These are phyloP conservation scores for Phanerochaete sordida DNA, from an alignment of 768 basidiomycete species.

Conservation along the genomic window DNA sequence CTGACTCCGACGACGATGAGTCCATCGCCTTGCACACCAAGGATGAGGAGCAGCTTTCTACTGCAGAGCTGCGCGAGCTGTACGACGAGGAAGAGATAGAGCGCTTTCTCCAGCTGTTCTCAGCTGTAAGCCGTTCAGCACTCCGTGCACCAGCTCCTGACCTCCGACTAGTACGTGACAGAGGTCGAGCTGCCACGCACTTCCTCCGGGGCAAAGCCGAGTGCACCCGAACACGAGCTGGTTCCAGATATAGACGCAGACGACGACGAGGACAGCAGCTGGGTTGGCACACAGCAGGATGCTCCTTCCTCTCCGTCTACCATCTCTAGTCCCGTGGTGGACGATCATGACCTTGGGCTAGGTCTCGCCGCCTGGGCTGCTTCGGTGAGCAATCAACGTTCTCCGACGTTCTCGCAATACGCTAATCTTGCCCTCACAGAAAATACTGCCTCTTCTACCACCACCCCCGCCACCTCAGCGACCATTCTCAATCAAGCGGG, in stretches of 20 bases:
- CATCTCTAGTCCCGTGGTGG: not conserved
- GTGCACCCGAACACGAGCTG: not conserved
- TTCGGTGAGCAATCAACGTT: constrained; percentile 12
- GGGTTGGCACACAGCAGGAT: not conserved
- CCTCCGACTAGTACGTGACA: constrained; percentile 46
- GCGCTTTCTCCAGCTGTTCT: constrained; percentile 58
- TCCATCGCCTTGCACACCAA: not conserved
- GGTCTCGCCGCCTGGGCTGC: constrained; percentile 11
- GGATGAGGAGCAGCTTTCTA: constrained; percentile 36
- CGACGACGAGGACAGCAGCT: not conserved
- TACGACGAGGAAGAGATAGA: constrained; percentile 66
- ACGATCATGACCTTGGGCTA: not conserved
- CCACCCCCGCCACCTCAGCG: constrained; percentile 34
- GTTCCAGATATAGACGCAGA: not conserved
- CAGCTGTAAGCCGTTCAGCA: constrained; percentile 39
- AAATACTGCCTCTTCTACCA: constrained; percentile 46
- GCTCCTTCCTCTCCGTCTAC: not conserved
- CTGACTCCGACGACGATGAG: not conserved
- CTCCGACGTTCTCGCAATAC: not conserved
- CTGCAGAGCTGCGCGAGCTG: constrained; percentile 50
- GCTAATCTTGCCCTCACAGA: not conserved
- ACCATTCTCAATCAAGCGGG: constrained; percentile 50
- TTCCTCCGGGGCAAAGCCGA: not conserved
- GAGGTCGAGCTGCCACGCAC: constrained; percentile 42
- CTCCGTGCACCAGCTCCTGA: not conserved